Percentiles rank a stretch among this genome's conserved stretches.
These are phyloP conservation scores for Ilex aquifolium DNA, from an alignment of 257 asterid species.

Conservation along the genomic window DNA sequence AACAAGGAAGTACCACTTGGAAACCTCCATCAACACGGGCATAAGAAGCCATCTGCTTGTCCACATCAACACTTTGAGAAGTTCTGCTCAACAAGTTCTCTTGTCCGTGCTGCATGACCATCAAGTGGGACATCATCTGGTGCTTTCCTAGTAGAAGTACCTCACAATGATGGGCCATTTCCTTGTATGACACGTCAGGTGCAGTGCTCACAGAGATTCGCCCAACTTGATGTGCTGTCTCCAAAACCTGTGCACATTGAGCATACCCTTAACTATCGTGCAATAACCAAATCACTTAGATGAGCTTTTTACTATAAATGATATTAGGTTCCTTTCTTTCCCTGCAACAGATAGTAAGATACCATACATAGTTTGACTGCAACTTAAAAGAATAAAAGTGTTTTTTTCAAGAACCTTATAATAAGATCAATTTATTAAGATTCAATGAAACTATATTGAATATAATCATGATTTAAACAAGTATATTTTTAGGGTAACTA, in stretches of 20 bases:
- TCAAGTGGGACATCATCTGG: conserved; percentile 66
- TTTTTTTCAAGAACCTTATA: too few species aligned
- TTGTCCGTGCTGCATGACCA: conserved; percentile 38
- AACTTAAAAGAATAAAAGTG: too few species aligned
- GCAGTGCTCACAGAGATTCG: conserved; percentile 64
- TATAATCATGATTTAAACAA: too few species aligned
- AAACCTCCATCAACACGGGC: conserved; percentile 18
- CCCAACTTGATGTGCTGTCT: conserved; percentile 72
- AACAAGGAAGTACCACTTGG: conserved; percentile 30
- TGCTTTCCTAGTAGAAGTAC: conserved; percentile 67
- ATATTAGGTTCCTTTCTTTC: too few species aligned
- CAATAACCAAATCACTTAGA: too few species aligned
- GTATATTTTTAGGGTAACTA: too few species aligned
- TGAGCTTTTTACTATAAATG: too few species aligned
- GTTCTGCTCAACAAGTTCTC: conserved; percentile 42
- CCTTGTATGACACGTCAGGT: conserved; percentile 62
- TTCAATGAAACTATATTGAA: too few species aligned
- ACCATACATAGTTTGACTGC: too few species aligned
- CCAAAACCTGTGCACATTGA: conserved; percentile 48
- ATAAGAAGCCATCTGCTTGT: conserved; percentile 23
- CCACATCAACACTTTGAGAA: conserved; percentile 34
- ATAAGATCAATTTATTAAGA: too few species aligned
- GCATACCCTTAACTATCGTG: too few species aligned
- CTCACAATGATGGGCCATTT: conserved; percentile 77
- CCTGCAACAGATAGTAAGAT: too few species aligned